Base-by-base conservation (phyloP, 2,329 filamentous ascomycete species). In the Xylariomycetidae sp. region DNA sequence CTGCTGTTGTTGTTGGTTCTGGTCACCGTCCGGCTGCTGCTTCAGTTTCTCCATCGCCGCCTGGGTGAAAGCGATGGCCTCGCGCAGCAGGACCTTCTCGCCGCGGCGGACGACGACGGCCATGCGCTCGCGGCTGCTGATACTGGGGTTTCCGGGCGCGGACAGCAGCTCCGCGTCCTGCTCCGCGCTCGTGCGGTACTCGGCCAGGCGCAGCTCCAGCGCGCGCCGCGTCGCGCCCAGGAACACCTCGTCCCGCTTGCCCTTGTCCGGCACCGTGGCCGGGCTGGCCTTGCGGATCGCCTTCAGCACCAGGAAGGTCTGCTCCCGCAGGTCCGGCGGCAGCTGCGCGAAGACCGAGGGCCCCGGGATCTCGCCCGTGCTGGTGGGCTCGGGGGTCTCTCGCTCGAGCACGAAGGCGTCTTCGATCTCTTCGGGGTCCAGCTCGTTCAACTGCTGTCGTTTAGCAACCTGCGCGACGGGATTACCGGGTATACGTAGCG, bases 321-420 rank as follows among this genome's bases (percentile, higher is more conserved):
- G 72, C 32, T 68, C 64, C 7, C 60, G 55, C n/a, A 78, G 58
- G 40, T 74, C 69, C 16, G 65, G 59, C 0, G 73, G 72, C 19
- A 75, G 55, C 17, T 54, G 56, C 5, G 57, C 54, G 8, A 72
- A 54, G 1, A 44, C 46, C 1, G 63, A 59, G 2, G 60, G 44
- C 0, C 54, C 59, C 1, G 56, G 43, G 17, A 72, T 57, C 0
- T 60, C 59, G 14, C 74, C 74, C 9, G 65, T 64, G 0, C 65
- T 49, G 39, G 70, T 65, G 0, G 72, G 69, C 19, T 76, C 72
- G 0, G 65, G 64, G 2, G 67, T 59, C 25, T 71, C 65, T 17
- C 72, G 64, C 44, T 79, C 75, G 12, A 86, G 66, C 29, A 87
- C 79, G 45, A 89, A 88, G 13, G 74, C 76, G 22, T 89, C 82